phyloP scores from a whole-genome alignment of 495 filamentous ascomycete genomes.

The Aspergillus avenaceus region DNA sequence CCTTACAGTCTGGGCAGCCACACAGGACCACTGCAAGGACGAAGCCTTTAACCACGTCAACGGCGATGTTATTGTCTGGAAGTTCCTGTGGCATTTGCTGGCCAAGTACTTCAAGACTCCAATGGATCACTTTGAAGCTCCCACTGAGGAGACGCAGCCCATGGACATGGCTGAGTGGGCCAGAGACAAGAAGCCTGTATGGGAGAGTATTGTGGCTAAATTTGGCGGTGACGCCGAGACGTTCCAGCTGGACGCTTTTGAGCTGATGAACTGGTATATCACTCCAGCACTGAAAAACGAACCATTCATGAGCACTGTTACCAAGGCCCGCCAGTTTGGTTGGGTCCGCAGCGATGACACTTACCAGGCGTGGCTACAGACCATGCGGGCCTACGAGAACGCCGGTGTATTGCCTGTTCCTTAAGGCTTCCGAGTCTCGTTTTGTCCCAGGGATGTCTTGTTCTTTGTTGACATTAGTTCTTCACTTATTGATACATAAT shows the following conservation, averaged over 20 bases:
- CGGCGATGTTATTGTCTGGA: conserved; percentile 10
- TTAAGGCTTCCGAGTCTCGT: too few species aligned
- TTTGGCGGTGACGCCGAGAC: background rate
- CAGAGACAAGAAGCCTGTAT: conserved; percentile 12
- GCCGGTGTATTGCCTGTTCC: conserved; percentile 5
- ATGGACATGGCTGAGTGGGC: conserved; percentile 11
- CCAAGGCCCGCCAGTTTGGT: conserved; percentile 8
- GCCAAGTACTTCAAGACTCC: background rate
- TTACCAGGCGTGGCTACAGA: conserved; percentile 1
- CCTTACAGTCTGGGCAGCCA: conserved; percentile 7
- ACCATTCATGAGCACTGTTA: background rate
- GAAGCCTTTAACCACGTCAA: conserved; percentile 19
- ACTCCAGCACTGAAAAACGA: background rate
- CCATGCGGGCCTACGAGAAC: conserved; percentile 4
- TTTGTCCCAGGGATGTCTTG: too few species aligned
- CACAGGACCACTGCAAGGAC: conserved; percentile 5
- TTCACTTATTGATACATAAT: too few species aligned
- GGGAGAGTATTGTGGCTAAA: conserved; percentile 13
- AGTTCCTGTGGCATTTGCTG: conserved; percentile 4
- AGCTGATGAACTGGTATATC: conserved; percentile 1
- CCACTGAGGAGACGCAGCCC: background rate
- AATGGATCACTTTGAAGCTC: background rate
- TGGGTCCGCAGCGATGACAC: conserved; percentile 3
- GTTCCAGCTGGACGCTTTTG: background rate
- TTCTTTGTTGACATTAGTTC: too few species aligned